Base-by-base conservation (phyloP, 1,284 basidiomycete species). In the Anthracocystis setariae region DNA sequence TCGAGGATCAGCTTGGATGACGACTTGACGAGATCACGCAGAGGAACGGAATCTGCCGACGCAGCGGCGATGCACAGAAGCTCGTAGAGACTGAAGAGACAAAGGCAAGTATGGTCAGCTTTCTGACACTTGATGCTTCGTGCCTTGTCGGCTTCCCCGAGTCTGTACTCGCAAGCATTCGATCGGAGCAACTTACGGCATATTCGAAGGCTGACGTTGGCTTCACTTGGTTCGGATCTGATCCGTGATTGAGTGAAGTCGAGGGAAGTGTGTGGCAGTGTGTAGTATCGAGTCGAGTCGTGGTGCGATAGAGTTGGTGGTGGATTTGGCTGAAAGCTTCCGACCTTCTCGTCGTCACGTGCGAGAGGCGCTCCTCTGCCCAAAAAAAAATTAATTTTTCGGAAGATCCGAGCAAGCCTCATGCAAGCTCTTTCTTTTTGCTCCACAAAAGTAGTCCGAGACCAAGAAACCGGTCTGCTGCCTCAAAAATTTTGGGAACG, bases 1-100 rank as follows among this genome's bases (percentile, higher is more conserved):
- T 90, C 86, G 85, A 94, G 87, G 54, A 94, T 86, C 79, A 91
- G 89, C 56, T 85, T 86, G 20, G 91, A 90, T 5, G 90, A 88
- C 76, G 89, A 88, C 12, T 87, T 86, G 23, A 93, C 91, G 17
- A 94, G 86, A 68, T 89, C 88, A 60, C 91, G 89, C 44, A 94
- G 89, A 73, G 90, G 89, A 29, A 77, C 77, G 25, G 80, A 81
- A 48, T 80, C 76, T n/a, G 72, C 65, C 3, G 77, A 75, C 2
- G 73, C 73, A 27, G 80, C 76, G 9, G 81, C 80, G 21, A 82
- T 74, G 69, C 81, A 82, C 18, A 82, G 60, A 20, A 82, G 72
- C 58, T 82, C 81, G 78, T 82, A 82, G 1, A 82, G 80, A 43
- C 80, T 82, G 66, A 20, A 5, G 2, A 13, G n/a, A 21, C 15